A percentile compares a stretch with the other conserved stretches of the same genome.
These are phyloP conservation scores for Salix udensis DNA, from an alignment of 345 rosid species.

Conservation along the genomic window DNA sequence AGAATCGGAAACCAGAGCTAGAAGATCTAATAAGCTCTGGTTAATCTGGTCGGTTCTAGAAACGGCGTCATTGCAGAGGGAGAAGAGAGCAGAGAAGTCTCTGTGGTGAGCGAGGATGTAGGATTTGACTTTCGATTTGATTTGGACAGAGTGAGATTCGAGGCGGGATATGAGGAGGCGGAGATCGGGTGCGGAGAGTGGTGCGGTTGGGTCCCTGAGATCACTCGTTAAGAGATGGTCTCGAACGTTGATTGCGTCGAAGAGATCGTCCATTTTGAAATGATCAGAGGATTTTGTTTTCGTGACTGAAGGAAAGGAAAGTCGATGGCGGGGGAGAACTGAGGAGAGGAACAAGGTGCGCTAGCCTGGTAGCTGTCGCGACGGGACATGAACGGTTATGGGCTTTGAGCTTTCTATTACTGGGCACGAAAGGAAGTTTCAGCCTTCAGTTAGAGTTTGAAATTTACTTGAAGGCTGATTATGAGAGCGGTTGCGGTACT, in stretches of 20 bases:
- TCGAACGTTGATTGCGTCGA: slow-evolving; percentile 51
- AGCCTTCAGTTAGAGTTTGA: no score
- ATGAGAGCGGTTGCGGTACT: no score
- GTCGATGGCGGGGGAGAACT: no score
- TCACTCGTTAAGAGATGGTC: slow-evolving; percentile 86
- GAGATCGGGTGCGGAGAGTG: slow-evolving; percentile 94
- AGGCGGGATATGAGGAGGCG: slow-evolving; percentile 82
- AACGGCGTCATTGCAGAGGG: slow-evolving; percentile 66
- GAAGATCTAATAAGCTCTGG: slow-evolving; percentile 41
- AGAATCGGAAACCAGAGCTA: slow-evolving; percentile 51
- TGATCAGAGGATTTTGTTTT: no score
- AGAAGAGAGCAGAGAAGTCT: slow-evolving; percentile 79
- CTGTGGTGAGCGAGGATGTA: slow-evolving; percentile 69
- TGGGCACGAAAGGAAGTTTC: no score
- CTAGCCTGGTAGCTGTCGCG: no score
- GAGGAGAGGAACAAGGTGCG: no score
- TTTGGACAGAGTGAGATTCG: slow-evolving; percentile 82
- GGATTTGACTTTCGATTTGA: slow-evolving; percentile 82
- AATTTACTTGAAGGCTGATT: no score
- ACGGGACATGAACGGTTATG: no score
- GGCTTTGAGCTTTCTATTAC: no score
- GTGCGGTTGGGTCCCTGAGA: slow-evolving; percentile 68
- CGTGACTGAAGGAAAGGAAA: no score
- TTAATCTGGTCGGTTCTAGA: slow-evolving; percentile 46
- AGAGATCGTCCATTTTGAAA: slow-evolving; percentile 19